phyloP scores from a whole-genome alignment of 2,329 filamentous ascomycete genomes.

The Colletotrichum nymphaeae region DNA sequence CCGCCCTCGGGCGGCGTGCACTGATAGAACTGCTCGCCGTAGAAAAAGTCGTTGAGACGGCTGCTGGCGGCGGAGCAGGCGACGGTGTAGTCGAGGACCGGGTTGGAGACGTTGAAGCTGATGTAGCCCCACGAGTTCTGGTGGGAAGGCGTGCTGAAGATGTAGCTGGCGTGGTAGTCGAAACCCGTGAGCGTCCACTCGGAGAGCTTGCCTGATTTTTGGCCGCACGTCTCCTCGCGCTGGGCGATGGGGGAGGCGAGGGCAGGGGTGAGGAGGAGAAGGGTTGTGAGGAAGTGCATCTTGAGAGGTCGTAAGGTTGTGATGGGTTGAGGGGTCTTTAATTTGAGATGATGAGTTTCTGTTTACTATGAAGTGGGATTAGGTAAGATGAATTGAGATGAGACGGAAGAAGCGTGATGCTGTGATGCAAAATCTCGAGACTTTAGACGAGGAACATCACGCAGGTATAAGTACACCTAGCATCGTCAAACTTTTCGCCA shows the following conservation, averaged over 20 bases:
- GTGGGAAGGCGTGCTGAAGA: slow-evolving; percentile 63
- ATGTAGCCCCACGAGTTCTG: slow-evolving; percentile 60
- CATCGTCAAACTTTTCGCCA: background rate
- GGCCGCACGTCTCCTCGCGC: slow-evolving; percentile 18
- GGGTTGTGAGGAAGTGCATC: slow-evolving; percentile 17
- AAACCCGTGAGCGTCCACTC: slow-evolving; percentile 57
- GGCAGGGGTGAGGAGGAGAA: slow-evolving; percentile 25
- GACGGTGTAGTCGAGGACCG: slow-evolving; percentile 50
- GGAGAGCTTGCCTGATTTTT: slow-evolving; percentile 36
- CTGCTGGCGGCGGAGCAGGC: slow-evolving; percentile 54
- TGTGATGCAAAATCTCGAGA: background rate
- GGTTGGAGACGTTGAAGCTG: slow-evolving; percentile 62
- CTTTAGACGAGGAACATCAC: background rate
- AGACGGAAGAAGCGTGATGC: background rate
- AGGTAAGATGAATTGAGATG: background rate
- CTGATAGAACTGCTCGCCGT: slow-evolving; percentile 56
- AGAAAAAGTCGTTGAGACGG: slow-evolving; percentile 61
- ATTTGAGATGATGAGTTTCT: too few species aligned
- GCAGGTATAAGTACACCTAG: slow-evolving; percentile 9
- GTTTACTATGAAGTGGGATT: background rate
- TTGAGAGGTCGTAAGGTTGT: background rate
- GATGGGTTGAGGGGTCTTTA: background rate
- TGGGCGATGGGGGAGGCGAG: slow-evolving; percentile 26
- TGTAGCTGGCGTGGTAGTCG: slow-evolving; percentile 60
- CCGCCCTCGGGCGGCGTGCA: slow-evolving; percentile 50